Base-by-base conservation (phyloP, 1,284 basidiomycete genomes). In the Thelephora terrestris region DNA sequence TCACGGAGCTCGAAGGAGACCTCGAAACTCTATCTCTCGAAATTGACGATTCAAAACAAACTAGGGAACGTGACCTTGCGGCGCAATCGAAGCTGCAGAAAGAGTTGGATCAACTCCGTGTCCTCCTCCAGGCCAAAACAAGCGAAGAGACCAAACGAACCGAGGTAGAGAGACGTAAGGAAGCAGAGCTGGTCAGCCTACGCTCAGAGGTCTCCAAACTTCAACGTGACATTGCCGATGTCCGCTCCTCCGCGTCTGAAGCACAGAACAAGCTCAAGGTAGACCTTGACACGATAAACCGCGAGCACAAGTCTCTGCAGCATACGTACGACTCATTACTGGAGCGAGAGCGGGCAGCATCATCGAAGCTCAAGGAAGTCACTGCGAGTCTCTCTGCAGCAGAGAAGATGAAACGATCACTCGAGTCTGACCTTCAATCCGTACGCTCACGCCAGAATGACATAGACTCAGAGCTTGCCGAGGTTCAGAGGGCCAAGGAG, bases 161-260 rank as follows among this genome's bases (percentile, higher is more conserved):
- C 45, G 90, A 96, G 62, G 87, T 81, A 2, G 90, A 92, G 64
- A 85, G 85, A 63, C 88, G 87, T 66, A 89, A 85, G 60, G 92
- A 95, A 56, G 76, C 81, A 40, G 94, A 98, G 63, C 76, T 96
- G 17, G 64, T 68, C 1, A 73, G 79, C 24, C 70, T 97, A 9
- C 83, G 94, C n/a, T 64, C 65, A 9, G 83, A 92, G 59, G 77
- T 79, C 32, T 60, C 64, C 32, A 70, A 71, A 40, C 64, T 87
- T 35, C 80, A 84, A 44, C 65, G 73, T 17, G 81, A 86, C 39
- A 69, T 86, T 17, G 69, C 71, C 25, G 76, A 80, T 20, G 71
- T 74, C 25, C 81, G 81, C 24, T 71, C 71, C 47, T 61, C 67
- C 14, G 71, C 80, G 2, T 61, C 79, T 23, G 83, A 88, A 50